A percentile compares a stretch with the other conserved stretches of the same genome.
phyloP scores from a whole-genome alignment of 1,139 yeast genomes.

The Geotrichum restrictum region DNA sequence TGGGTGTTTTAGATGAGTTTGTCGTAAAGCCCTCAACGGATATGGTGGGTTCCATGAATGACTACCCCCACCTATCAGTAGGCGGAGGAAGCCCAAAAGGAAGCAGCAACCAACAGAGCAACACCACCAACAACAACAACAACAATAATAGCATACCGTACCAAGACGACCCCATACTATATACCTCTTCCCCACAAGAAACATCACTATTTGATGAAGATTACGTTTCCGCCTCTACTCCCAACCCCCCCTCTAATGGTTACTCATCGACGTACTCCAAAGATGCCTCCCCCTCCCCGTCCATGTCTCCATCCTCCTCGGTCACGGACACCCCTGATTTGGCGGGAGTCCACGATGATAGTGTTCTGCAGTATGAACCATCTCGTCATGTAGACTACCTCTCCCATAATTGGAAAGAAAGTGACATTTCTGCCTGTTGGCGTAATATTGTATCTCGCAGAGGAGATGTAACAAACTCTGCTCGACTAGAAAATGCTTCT shows the following conservation, averaged over 20 bases:
- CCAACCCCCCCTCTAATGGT: constrained; percentile 1
- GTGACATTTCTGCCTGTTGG: constrained; percentile 93
- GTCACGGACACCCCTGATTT: constrained; percentile 37
- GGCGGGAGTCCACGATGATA: constrained; percentile 62
- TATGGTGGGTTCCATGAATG: constrained; percentile 33
- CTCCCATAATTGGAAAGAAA: constrained; percentile 92
- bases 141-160: not conserved
- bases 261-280: constrained; percentile 15
- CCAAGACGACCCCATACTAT: constrained; percentile 7
- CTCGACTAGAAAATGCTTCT: constrained; percentile 72
- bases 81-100: constrained; percentile 25
- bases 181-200: constrained; percentile 19
- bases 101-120: constrained; percentile 4
- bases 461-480: constrained; percentile 54
- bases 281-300: constrained; percentile 8
- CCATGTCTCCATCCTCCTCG: constrained; percentile 19
- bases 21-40: constrained; percentile 41
- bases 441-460: constrained; percentile 80
- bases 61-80: constrained; percentile 32
- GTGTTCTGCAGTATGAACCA: constrained; percentile 75
- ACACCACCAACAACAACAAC: constrained; percentile 5
- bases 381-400: constrained; percentile 88
- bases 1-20: constrained; percentile 75
- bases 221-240: constrained; percentile 7
- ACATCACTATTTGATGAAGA: constrained; percentile 11